Percentiles rank a stretch among this genome's conserved stretches.
Evolutionary conservation across 257 asterid species (phyloP).

Genomic region (Ligustrum vulgare): DNA sequence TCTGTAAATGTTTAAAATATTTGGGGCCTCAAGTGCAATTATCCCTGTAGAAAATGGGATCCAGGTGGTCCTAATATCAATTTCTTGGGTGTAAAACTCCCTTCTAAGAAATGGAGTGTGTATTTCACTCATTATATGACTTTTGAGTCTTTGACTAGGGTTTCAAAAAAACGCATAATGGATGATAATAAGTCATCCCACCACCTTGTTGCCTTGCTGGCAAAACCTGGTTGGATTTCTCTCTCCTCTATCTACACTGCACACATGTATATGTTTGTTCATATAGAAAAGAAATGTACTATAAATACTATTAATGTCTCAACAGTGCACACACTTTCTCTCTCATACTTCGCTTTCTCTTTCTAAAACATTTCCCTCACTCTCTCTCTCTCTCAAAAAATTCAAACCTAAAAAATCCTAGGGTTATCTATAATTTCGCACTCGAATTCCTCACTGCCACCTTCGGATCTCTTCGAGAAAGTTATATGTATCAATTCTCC

Average conservation of each 20-base stretch:
- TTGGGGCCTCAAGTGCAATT: too few species aligned
- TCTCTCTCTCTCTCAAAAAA: constrained; percentile 42
- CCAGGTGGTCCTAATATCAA: not conserved
- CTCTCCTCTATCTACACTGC: constrained; percentile 15
- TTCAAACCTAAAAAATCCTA: constrained; percentile 40
- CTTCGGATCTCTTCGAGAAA: constrained; percentile 7
- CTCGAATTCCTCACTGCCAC: constrained; percentile 22
- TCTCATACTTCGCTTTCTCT: constrained; percentile 7
- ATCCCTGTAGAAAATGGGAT: not conserved
- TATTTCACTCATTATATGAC: not conserved
- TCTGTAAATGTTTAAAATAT: too few species aligned
- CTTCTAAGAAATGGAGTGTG: constrained; percentile 26
- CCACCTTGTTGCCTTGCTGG: constrained; percentile 39
- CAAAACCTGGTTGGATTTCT: constrained; percentile 36
- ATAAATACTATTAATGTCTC: constrained; percentile 21
- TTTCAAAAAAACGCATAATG: constrained; percentile 34
- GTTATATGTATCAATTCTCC: not conserved
- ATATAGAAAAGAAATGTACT: constrained; percentile 6
- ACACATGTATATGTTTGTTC: constrained; percentile 21
- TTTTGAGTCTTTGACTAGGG: constrained; percentile 54
- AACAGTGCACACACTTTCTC: constrained; percentile 27
- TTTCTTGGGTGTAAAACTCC: not conserved
- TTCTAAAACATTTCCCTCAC: constrained; percentile 23
- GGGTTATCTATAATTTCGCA: constrained; percentile 26
- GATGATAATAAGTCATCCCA: constrained; percentile 45